phyloP scores from a whole-genome alignment of 1,139 yeast genomes.

The Sugiyamaella sp. region DNA sequence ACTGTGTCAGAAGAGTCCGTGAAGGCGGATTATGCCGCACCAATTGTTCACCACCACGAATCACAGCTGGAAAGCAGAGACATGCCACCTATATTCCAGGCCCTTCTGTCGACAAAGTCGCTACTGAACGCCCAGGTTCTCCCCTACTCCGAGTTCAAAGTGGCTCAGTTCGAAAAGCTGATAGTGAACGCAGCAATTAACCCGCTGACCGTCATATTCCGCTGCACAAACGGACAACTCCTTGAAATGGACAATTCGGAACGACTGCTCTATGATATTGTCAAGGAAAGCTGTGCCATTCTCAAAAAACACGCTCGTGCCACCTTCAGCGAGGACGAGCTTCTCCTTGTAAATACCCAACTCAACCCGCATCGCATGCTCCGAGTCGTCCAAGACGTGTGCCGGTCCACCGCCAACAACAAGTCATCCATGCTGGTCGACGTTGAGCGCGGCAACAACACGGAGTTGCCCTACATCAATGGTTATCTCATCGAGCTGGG shows the following conservation, averaged over 20 bases:
- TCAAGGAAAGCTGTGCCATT: slow-evolving; percentile 37
- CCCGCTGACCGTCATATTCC: slow-evolving; percentile 68
- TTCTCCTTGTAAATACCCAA: slow-evolving; percentile 33
- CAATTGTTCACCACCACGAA: slow-evolving; percentile 1
- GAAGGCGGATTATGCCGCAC: slow-evolving; percentile 26
- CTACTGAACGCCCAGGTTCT: slow-evolving; percentile 50
- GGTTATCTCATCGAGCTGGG: slow-evolving; percentile 68
- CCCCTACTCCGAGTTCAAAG: slow-evolving; percentile 56
- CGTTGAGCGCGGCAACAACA: slow-evolving; percentile 54
- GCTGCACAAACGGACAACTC: slow-evolving; percentile 74
- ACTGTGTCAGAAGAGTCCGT: slow-evolving; percentile 27
- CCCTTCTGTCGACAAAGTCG: slow-evolving; percentile 19
- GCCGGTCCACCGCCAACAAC: slow-evolving; percentile 56
- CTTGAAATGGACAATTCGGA: slow-evolving; percentile 34
- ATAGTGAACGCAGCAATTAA: slow-evolving; percentile 75
- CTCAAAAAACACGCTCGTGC: slow-evolving; percentile 40
- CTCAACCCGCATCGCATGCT: slow-evolving; percentile 52
- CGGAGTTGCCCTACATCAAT: slow-evolving; percentile 81
- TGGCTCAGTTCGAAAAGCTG: slow-evolving; percentile 74
- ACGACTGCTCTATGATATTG: slow-evolving; percentile 31
- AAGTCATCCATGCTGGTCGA: slow-evolving; percentile 91
- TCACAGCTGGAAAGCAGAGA: not conserved
- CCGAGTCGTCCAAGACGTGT: slow-evolving; percentile 51
- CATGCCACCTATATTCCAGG: slow-evolving; percentile 9
- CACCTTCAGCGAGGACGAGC: slow-evolving; percentile 26